Conservation (phyloP, 2,329 filamentous ascomycete species). For the Penicillium sp. region DNA sequence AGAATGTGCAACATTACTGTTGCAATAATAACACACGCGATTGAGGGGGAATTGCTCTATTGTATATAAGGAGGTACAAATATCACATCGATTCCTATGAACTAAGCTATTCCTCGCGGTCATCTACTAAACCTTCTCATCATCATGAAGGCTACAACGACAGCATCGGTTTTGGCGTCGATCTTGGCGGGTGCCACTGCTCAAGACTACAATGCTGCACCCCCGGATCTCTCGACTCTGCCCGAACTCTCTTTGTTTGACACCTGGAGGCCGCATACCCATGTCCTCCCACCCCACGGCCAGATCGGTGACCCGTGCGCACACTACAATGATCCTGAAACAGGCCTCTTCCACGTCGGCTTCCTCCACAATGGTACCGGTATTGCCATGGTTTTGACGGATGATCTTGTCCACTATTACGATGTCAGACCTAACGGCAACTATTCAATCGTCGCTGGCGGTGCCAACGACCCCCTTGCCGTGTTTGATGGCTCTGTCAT, state of each 20-base stretch:
- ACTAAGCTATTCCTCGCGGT: too few species aligned
- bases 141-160: background rate
- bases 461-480: background rate
- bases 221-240: background rate
- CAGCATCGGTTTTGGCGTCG: background rate
- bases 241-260: background rate
- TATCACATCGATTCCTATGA: background rate
- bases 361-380: background rate
- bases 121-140: background rate
- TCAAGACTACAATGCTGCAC: background rate
- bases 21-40: background rate
- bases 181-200: background rate
- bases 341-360: background rate
- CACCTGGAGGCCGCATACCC: background rate
- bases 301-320: background rate
- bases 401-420: background rate
- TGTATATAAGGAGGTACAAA: background rate
- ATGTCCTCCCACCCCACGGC: background rate
- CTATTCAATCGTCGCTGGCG: background rate
- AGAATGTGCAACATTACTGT: background rate
- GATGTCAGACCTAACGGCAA: background rate
- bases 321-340: background rate
- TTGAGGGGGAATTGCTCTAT: background rate
- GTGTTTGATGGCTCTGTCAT: background rate
- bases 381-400: background rate